Percentiles rank a stretch among this genome's conserved stretches.
Conservation (phyloP, 2,329 filamentous ascomycete genomes). For the Metarhizium rileyi region DNA sequence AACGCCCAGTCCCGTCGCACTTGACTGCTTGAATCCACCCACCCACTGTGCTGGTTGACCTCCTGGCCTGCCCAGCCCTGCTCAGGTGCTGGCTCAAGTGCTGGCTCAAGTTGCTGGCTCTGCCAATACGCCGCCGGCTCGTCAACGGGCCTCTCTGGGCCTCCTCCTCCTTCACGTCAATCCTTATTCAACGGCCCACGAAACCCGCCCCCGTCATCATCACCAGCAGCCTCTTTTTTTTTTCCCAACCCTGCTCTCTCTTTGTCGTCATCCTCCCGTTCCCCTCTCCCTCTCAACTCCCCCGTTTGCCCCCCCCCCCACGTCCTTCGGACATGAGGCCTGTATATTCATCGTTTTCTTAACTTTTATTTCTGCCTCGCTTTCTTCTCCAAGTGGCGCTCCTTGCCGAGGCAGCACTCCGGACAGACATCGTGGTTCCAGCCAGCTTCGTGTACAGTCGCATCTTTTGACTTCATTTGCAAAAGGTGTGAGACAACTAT, state of each 20-base stretch:
- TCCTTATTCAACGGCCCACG: neutral
- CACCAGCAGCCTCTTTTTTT: slow-evolving; percentile 14
- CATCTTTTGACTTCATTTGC: neutral
- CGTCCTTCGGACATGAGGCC: slow-evolving; percentile 19
- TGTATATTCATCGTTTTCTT: slow-evolving; percentile 26
- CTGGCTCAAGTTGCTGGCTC: too few species aligned
- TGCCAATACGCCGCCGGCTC: too few species aligned
- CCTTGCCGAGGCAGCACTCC: neutral
- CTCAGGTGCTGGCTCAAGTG: too few species aligned
- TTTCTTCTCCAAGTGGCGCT: slow-evolving; percentile 6
- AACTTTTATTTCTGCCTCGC: slow-evolving; percentile 20
- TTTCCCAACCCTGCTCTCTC: slow-evolving; percentile 11
- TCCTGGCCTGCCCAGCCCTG: too few species aligned
- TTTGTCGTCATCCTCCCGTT: slow-evolving; percentile 8
- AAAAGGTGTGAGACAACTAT: neutral
- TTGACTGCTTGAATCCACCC: too few species aligned
- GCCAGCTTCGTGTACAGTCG: neutral
- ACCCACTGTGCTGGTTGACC: too few species aligned
- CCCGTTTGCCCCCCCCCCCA: slow-evolving; percentile 7
- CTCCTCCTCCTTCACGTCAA: neutral
- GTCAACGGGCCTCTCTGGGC: too few species aligned
- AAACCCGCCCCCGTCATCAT: slow-evolving; percentile 9
- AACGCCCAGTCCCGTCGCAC: too few species aligned
- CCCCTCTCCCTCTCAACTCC: slow-evolving; percentile 13
- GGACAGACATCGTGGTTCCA: slow-evolving; percentile 3